Evolutionary conservation across 1,284 basidiomycete genomes (phyloP).

Genomic region (Stereum hirsutum): DNA sequence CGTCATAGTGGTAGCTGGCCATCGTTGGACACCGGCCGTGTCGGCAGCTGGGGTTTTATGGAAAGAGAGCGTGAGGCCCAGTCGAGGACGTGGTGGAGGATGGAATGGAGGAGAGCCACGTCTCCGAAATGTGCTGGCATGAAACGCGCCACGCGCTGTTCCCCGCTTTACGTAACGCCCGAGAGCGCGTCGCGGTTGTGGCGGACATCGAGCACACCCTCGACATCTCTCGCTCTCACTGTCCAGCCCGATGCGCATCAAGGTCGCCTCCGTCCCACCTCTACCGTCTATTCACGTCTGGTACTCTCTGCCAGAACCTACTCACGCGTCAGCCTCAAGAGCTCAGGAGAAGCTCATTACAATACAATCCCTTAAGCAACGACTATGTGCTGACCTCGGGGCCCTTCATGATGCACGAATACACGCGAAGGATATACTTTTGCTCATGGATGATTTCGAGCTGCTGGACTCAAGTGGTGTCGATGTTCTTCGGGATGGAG

Average conservation of each 20-base stretch:
- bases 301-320: conserved; percentile 21
- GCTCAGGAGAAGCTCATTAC: too few species aligned
- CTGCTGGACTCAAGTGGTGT: conserved; percentile 29
- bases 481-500: conserved; percentile 33
- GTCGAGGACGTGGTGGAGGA: background rate
- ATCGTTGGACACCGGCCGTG: conserved; percentile 25
- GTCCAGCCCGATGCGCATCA: conserved; percentile 28
- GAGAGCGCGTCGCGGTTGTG: too few species aligned
- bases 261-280: conserved; percentile 25
- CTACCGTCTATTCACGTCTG: conserved; percentile 32
- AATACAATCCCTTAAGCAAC: conserved; percentile 20
- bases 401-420: conserved; percentile 14
- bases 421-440: conserved; percentile 15
- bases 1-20: conserved; percentile 83
- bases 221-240: background rate
- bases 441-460: conserved; percentile 36
- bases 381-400: conserved; percentile 18
- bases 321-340: conserved; percentile 16
- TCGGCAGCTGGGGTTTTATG: conserved; percentile 5
- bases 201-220: too few species aligned
- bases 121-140: background rate
- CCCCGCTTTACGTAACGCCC: too few species aligned
- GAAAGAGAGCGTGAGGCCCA: conserved; percentile 3
- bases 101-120: background rate
- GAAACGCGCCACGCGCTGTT: conserved; percentile 2